Conservation (phyloP, 257 asterid species). For the Solanum stenotomum region DNA sequence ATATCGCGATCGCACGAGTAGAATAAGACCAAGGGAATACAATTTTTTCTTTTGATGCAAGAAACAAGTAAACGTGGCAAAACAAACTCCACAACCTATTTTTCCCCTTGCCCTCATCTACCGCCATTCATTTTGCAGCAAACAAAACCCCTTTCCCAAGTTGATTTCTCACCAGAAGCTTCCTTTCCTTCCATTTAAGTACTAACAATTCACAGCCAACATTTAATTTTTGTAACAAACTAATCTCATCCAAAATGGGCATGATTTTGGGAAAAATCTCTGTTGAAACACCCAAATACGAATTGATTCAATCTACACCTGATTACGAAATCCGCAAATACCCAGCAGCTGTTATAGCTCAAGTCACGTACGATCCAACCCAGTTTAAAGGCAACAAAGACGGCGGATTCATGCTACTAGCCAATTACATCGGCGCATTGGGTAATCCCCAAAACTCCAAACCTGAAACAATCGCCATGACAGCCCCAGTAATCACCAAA, state of each 20-base stretch:
- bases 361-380: constrained; percentile 66
- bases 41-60: background rate
- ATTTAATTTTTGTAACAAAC: background rate
- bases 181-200: background rate
- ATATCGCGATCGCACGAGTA: no score
- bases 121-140: background rate
- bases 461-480: constrained; percentile 70
- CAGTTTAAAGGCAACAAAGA: constrained; percentile 57
- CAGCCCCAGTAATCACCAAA: constrained; percentile 74
- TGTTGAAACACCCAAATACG: constrained; percentile 70
- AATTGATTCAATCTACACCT: constrained; percentile 28
- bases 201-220: background rate
- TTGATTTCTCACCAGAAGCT: background rate
- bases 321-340: constrained; percentile 81
- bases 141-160: background rate
- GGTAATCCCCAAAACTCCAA: constrained; percentile 66
- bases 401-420: constrained; percentile 70
- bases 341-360: constrained; percentile 61
- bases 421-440: constrained; percentile 69
- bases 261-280: constrained; percentile 57
- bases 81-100: background rate
- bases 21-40: background rate
- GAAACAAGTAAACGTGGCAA: background rate
- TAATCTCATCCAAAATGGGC: constrained; percentile 33
- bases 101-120: background rate